phyloP scores from a whole-genome alignment of 177 flowering plant species.

The Vitis hybrid region DNA sequence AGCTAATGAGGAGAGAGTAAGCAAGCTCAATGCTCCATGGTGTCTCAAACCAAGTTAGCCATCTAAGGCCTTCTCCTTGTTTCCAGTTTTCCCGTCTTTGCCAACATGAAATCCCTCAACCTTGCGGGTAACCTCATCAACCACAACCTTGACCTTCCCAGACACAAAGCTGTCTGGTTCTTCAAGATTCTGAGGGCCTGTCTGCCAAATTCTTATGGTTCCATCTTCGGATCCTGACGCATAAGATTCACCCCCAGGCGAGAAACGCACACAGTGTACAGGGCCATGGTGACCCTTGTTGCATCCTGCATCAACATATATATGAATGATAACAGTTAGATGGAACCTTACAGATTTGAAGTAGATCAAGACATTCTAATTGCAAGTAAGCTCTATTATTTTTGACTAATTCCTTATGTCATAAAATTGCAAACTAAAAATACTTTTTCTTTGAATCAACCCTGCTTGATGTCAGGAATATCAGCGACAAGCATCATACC shows the following conservation, averaged over 20 bases:
- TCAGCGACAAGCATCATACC: too few relatives aligned
- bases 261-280: conserved; percentile 89
- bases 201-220: conserved; percentile 97
- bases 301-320: conserved; percentile 50
- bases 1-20: too few relatives aligned
- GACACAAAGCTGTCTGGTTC: conserved; percentile 39
- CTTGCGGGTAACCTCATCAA: conserved; percentile 61
- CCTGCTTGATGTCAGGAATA: too few relatives aligned
- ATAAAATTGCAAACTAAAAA: too few relatives aligned
- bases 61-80: conserved; percentile 24
- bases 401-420: too few relatives aligned
- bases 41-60: too few relatives aligned
- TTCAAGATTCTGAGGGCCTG: conserved; percentile 49
- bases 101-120: conserved; percentile 62
- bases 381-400: too few relatives aligned
- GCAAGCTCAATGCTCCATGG: too few relatives aligned
- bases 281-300: conserved; percentile 99
- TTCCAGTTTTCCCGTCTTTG: conserved; percentile 48
- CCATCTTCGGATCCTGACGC: conserved; percentile 99
- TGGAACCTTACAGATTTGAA: too few relatives aligned
- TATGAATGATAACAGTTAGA: too few relatives aligned
- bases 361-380: too few relatives aligned
- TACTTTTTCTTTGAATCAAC: too few relatives aligned
- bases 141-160: conserved; percentile 54
- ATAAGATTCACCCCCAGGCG: conserved; percentile 97